phyloP scores from a whole-genome alignment of 192 early-diverging fungal species.

The Podochytrium sp. region DNA sequence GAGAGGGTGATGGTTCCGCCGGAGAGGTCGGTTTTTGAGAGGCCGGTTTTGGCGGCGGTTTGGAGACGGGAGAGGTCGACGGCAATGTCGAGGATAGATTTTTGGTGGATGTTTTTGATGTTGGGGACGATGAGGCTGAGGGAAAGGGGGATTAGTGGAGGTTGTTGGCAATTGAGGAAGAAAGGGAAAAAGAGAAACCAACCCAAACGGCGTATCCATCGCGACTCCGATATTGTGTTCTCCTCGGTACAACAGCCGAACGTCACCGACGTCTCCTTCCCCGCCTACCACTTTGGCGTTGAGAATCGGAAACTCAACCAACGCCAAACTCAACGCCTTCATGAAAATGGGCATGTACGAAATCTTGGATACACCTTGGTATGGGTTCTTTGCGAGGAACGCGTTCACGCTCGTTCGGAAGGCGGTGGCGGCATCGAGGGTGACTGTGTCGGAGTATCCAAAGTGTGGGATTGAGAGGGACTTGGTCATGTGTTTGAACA shows the following conservation, averaged over 20 bases:
- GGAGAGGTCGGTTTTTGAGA: slow-evolving; percentile 70
- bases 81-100: slow-evolving; percentile 90
- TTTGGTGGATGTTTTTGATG: slow-evolving; percentile 86
- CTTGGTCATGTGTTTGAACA: slow-evolving; percentile 95
- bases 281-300: slow-evolving; percentile 70
- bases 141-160: slow-evolving; percentile 9
- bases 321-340: slow-evolving; percentile 84
- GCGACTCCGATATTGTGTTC: slow-evolving; percentile 93
- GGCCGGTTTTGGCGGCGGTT: slow-evolving; percentile 63
- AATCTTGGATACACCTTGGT: slow-evolving; percentile 65
- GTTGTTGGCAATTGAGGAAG: neutral
- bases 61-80: slow-evolving; percentile 77
- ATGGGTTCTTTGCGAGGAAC: slow-evolving; percentile 52
- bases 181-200: slow-evolving; percentile 20
- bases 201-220: slow-evolving; percentile 96
- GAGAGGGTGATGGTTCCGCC: slow-evolving; percentile 91
- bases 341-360: slow-evolving; percentile 96
- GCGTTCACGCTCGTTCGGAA: slow-evolving; percentile 72
- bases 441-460: slow-evolving; percentile 90
- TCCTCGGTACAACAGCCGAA: slow-evolving; percentile 73
- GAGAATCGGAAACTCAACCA: slow-evolving; percentile 82
- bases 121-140: slow-evolving; percentile 84
- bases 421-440: slow-evolving; percentile 68
- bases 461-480: slow-evolving; percentile 94
- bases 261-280: slow-evolving; percentile 43